Evolutionary conservation across 805 yeast species (phyloP).

Genomic region (Hanseniaspora thailandica): DNA sequence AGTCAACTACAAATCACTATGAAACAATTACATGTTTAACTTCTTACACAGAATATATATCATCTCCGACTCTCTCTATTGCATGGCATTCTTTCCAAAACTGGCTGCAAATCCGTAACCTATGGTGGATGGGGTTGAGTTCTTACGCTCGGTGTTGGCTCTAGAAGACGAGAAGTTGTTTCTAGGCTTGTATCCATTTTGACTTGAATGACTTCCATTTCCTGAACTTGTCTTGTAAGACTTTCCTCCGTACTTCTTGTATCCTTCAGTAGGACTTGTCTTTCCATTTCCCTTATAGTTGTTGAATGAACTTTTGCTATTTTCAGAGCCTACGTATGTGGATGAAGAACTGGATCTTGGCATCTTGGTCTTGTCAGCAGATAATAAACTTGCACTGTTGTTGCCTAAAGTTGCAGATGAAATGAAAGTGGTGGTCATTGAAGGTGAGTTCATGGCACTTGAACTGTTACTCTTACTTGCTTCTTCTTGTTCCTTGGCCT

Average conservation of each 20-base stretch:
- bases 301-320: not conserved
- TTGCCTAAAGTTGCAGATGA: not conserved
- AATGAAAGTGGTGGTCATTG: not conserved
- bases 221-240: not conserved
- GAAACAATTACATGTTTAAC: too few relatives aligned
- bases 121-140: constrained; percentile 17
- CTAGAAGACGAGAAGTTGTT: not conserved
- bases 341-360: not conserved
- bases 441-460: not conserved
- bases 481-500: not conserved
- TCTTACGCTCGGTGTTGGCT: not conserved
- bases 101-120: constrained; percentile 2
- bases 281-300: not conserved
- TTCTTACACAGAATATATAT: not conserved
- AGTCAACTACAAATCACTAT: too few relatives aligned
- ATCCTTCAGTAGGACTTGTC: not conserved
- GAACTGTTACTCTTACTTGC: not conserved
- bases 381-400: not conserved
- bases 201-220: not conserved
- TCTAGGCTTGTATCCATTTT: not conserved
- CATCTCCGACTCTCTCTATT: not conserved
- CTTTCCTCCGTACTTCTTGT: not conserved
- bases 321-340: not conserved
- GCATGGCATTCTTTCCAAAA: not conserved
- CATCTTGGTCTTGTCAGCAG: not conserved